These are phyloP conservation scores for Elasticomyces elasticus DNA, from an alignment of 495 filamentous ascomycete species.

Conservation along the genomic window DNA sequence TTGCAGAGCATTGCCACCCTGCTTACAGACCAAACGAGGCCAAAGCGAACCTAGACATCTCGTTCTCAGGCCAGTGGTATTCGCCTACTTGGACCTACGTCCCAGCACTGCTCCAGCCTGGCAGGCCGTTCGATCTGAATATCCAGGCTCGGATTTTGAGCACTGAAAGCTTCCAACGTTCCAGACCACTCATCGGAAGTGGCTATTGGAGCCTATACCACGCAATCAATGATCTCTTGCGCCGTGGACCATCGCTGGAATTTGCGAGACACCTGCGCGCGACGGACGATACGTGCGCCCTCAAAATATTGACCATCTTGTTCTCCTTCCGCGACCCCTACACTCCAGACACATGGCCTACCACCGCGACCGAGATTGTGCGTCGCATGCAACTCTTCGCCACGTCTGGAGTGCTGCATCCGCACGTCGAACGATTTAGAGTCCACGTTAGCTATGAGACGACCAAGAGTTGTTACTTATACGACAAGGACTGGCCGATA, in stretches of 20 bases:
- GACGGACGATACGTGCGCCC: neutral
- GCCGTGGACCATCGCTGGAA: neutral
- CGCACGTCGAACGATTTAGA: too few species aligned
- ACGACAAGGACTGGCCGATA: too few species aligned
- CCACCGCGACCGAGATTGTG: neutral
- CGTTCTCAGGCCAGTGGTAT: neutral
- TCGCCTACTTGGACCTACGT: neutral
- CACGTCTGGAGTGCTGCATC: neutral
- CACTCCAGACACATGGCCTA: neutral
- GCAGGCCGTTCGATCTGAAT: constrained; percentile 2
- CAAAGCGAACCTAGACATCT: neutral
- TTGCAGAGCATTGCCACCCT: neutral
- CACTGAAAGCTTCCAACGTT: neutral
- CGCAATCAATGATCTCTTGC: neutral
- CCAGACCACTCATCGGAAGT: neutral
- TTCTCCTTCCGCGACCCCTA: neutral
- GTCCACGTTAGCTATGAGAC: too few species aligned
- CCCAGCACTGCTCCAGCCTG: neutral
- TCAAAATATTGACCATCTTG: neutral
- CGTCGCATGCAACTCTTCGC: neutral
- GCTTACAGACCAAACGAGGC: neutral
- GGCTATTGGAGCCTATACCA: neutral
- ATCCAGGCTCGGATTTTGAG: neutral
- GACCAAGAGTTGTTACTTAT: too few species aligned
- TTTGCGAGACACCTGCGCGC: neutral